Conservation (phyloP, 208 protist species). For the Leishmania braziliensis region DNA sequence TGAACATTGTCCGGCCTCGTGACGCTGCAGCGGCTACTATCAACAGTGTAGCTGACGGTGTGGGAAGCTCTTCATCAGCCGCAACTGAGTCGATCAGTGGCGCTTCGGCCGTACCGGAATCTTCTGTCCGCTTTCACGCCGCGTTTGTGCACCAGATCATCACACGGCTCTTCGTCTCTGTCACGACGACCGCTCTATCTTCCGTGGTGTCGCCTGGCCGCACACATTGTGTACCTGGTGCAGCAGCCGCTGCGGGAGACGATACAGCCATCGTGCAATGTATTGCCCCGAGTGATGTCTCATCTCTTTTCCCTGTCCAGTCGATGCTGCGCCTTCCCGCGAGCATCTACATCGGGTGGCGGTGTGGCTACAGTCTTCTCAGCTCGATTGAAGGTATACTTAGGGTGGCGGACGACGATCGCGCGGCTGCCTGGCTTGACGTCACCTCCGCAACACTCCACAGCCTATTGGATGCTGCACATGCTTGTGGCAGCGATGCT, state of each 20-base stretch:
- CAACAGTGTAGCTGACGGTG: neutral
- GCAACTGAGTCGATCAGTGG: neutral
- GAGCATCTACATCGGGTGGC: conserved; percentile 24
- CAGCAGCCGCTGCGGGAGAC: neutral
- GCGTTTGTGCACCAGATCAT: conserved; percentile 16
- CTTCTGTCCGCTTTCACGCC: conserved; percentile 1
- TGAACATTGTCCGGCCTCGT: neutral
- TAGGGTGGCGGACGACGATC: conserved; percentile 5
- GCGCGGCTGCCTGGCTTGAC: conserved; percentile 21
- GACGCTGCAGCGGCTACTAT: neutral
- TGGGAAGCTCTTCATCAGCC: neutral
- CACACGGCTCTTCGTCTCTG: neutral
- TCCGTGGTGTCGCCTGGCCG: neutral
- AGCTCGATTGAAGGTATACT: conserved; percentile 6
- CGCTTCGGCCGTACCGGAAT: neutral
- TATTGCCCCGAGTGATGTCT: neutral
- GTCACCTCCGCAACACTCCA: conserved; percentile 17
- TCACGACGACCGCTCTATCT: neutral
- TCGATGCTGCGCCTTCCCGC: conserved; percentile 8
- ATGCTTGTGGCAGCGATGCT: neutral
- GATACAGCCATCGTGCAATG: neutral
- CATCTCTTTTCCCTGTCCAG: conserved; percentile 4
- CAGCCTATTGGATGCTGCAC: neutral
- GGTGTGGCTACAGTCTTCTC: conserved; percentile 16
- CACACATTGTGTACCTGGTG: neutral